These are phyloP conservation scores for Anisogramma anomala DNA, from an alignment of 2,329 filamentous ascomycete genomes.

Conservation along the genomic window DNA sequence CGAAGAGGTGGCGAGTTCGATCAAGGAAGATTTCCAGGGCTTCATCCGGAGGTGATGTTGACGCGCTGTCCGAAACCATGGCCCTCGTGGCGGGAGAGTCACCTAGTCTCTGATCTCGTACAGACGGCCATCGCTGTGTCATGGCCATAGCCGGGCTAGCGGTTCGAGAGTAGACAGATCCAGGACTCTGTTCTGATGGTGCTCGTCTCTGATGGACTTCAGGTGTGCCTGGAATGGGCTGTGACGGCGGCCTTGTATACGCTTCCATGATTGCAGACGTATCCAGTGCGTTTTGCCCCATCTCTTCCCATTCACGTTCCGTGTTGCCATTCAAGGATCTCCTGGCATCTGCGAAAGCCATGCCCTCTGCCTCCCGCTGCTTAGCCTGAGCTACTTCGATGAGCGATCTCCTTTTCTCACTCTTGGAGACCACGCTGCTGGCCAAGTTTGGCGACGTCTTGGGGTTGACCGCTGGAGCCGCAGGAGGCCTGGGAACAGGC, in stretches of 20 bases:
- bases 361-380: slow-evolving; percentile 49
- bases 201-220: slow-evolving; percentile 16
- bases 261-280: slow-evolving; percentile 18
- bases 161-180: slow-evolving; percentile 20
- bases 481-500: slow-evolving; percentile 16
- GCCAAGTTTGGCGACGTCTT: slow-evolving; percentile 25
- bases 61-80: neutral
- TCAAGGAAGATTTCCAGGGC: slow-evolving; percentile 58
- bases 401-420: slow-evolving; percentile 45
- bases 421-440: slow-evolving; percentile 25
- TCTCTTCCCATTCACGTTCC: slow-evolving; percentile 21
- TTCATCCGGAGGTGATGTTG: slow-evolving; percentile 41
- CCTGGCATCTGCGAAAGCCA: slow-evolving; percentile 43
- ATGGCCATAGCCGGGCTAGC: slow-evolving; percentile 8
- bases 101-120: slow-evolving; percentile 16
- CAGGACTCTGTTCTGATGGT: slow-evolving; percentile 31
- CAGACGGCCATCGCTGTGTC: slow-evolving; percentile 18
- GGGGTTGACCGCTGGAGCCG: slow-evolving; percentile 24
- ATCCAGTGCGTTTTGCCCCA: slow-evolving; percentile 13
- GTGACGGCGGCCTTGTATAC: slow-evolving; percentile 12
- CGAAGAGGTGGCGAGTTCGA: slow-evolving; percentile 61
- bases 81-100: slow-evolving; percentile 18
- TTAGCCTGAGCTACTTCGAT: slow-evolving; percentile 48
- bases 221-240: slow-evolving; percentile 12
- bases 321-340: slow-evolving; percentile 25